Evolutionary conservation across 805 yeast species (phyloP).

Genomic region (Tetrapisispora arboricola): DNA sequence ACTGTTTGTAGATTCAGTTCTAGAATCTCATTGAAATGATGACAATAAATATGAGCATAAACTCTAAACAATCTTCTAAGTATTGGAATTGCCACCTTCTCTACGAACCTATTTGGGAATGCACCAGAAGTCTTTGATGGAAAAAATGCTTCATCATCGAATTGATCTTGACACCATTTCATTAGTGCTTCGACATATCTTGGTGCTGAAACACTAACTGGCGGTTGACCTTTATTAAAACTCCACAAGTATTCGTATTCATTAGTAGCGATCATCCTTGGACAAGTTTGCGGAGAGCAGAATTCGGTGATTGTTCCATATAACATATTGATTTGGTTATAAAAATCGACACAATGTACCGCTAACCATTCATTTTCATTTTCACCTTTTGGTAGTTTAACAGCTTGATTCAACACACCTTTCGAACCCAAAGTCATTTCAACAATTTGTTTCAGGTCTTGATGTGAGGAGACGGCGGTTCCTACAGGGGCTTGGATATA

Average conservation of each 20-base stretch:
- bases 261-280: constrained; percentile 94
- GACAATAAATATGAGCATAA: constrained; percentile 96
- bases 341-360: constrained; percentile 94
- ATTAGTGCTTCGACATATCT: constrained; percentile 87
- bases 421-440: constrained; percentile 94
- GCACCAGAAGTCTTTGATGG: constrained; percentile 89
- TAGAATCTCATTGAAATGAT: constrained; percentile 90
- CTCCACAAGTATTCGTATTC: constrained; percentile 98
- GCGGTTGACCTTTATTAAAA: constrained; percentile 57
- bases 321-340: constrained; percentile 91
- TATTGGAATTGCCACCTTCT: constrained; percentile 64
- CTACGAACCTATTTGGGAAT: constrained; percentile 75
- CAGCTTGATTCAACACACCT: constrained; percentile 84
- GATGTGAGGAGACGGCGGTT: constrained; percentile 44
- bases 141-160: constrained; percentile 83
- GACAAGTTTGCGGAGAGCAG: constrained; percentile 91
- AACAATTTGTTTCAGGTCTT: constrained; percentile 76
- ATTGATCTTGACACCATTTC: constrained; percentile 90
- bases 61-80: constrained; percentile 87
- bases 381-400: constrained; percentile 86
- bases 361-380: constrained; percentile 92
- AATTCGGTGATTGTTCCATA: constrained; percentile 94
- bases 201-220: constrained; percentile 86
- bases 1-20: constrained; percentile 90
- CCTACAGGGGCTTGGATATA: constrained; percentile 23